These are phyloP conservation scores for Wickerhamomyces tratensis DNA, from an alignment of 805 yeast genomes.

Conservation along the genomic window DNA sequence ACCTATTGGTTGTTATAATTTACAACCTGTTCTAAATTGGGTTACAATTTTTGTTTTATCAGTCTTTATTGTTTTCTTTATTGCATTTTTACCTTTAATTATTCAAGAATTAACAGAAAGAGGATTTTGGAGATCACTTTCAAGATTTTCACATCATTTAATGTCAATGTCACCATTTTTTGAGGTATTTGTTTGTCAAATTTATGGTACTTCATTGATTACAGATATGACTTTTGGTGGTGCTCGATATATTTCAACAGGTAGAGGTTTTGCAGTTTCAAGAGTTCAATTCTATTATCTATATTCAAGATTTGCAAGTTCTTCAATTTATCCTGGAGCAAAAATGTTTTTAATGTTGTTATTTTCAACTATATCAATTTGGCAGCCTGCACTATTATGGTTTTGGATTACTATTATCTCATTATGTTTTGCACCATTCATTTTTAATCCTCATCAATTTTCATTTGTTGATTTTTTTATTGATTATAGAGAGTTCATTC, in stretches of 20 bases:
- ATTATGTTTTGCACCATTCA: slow-evolving; percentile 58
- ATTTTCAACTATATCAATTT: slow-evolving; percentile 72
- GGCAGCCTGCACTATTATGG: slow-evolving; percentile 68
- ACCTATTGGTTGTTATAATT: slow-evolving; percentile 81
- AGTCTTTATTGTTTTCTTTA: slow-evolving; percentile 86
- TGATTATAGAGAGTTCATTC: slow-evolving; percentile 51
- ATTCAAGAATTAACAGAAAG: slow-evolving; percentile 85
- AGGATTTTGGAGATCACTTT: slow-evolving; percentile 67
- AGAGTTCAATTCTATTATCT: slow-evolving; percentile 63
- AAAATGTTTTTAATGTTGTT: slow-evolving; percentile 58
- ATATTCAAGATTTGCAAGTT: slow-evolving; percentile 66
- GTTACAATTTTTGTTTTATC: slow-evolving; percentile 80
- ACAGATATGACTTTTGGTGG: slow-evolving; percentile 83
- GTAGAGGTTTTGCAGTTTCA: slow-evolving; percentile 87
- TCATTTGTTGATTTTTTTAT: slow-evolving; percentile 59
- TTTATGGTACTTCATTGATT: slow-evolving; percentile 70
- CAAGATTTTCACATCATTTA: slow-evolving; percentile 67
- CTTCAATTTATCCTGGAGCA: slow-evolving; percentile 73
- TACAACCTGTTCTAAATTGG: slow-evolving; percentile 86
- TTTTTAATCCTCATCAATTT: slow-evolving; percentile 74
- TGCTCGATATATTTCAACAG: slow-evolving; percentile 86
- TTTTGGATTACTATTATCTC: slow-evolving; percentile 67
- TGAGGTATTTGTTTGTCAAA: slow-evolving; percentile 93
- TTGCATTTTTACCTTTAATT: slow-evolving; percentile 79
- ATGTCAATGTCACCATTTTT: slow-evolving; percentile 80